phyloP scores from a whole-genome alignment of 1,139 yeast species.

The Protomyces gravidus region DNA sequence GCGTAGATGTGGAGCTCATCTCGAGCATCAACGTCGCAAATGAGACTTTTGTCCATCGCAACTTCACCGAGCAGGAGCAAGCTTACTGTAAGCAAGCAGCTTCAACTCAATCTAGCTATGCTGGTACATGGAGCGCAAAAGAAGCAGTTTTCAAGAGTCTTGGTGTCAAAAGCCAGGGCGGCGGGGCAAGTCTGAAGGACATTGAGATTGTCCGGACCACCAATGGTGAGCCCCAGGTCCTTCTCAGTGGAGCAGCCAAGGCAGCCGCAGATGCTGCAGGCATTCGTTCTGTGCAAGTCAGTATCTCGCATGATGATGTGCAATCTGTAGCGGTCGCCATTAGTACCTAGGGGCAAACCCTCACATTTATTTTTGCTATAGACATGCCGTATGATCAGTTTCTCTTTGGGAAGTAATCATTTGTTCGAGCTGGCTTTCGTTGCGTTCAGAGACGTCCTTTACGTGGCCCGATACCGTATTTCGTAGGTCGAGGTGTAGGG shows the following conservation, averaged over 20 bases:
- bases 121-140: slow-evolving; percentile 99
- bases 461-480: no score
- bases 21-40: slow-evolving; percentile 75
- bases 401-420: no score
- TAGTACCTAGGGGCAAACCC: neutral
- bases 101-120: slow-evolving; percentile 79
- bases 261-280: slow-evolving; percentile 67
- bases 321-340: slow-evolving; percentile 95
- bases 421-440: no score
- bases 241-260: slow-evolving; percentile 69
- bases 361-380: neutral
- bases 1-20: slow-evolving; percentile 93
- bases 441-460: no score
- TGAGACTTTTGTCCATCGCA: slow-evolving; percentile 84
- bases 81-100: slow-evolving; percentile 70
- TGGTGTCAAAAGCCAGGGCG: slow-evolving; percentile 85
- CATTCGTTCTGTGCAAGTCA: slow-evolving; percentile 68
- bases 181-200: slow-evolving; percentile 87
- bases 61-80: slow-evolving; percentile 78
- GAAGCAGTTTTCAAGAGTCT: slow-evolving; percentile 97
- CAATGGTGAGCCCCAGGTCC: slow-evolving; percentile 79
- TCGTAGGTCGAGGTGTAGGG: no score
- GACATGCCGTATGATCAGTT: no score
- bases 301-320: slow-evolving; percentile 92
- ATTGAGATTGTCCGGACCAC: slow-evolving; percentile 76